Conservation (phyloP, 768 basidiomycete genomes). For the Termitomyces sp. region DNA sequence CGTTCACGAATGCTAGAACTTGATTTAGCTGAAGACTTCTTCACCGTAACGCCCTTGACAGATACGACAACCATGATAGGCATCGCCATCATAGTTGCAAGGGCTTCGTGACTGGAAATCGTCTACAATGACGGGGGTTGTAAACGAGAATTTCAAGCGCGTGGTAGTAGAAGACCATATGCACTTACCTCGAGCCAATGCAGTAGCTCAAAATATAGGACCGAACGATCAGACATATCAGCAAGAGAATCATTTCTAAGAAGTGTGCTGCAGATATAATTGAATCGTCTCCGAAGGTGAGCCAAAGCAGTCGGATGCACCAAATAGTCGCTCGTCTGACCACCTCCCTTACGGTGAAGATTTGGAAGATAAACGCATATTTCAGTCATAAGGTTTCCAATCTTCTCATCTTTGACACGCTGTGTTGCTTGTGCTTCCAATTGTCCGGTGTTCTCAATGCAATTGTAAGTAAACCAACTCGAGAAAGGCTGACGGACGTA, state of each 20-base stretch:
- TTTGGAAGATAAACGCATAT: slow-evolving; percentile 86
- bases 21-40: slow-evolving; percentile 37
- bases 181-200: slow-evolving; percentile 82
- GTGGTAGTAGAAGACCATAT: neutral
- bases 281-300: slow-evolving; percentile 88
- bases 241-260: slow-evolving; percentile 88
- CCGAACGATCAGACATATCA: slow-evolving; percentile 86
- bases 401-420: slow-evolving; percentile 63
- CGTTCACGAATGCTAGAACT: slow-evolving; percentile 66
- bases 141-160: slow-evolving; percentile 3
- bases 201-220: slow-evolving; percentile 84
- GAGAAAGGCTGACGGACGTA: neutral
- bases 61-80: slow-evolving; percentile 85
- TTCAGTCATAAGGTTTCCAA: slow-evolving; percentile 58
- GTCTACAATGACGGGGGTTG: slow-evolving; percentile 45
- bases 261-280: slow-evolving; percentile 78
- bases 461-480: neutral
- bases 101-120: slow-evolving; percentile 87
- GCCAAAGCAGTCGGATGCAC: slow-evolving; percentile 90
- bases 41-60: slow-evolving; percentile 56
- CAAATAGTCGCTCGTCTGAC: slow-evolving; percentile 82
- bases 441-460: slow-evolving; percentile 68
- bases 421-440: slow-evolving; percentile 73
- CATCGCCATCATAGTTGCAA: slow-evolving; percentile 97
- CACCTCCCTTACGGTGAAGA: slow-evolving; percentile 67